A percentile compares a stretch with the other conserved stretches of the same genome.
phyloP scores from a whole-genome alignment of 192 early-diverging fungal genomes.

The Phycomyces nitens region DNA sequence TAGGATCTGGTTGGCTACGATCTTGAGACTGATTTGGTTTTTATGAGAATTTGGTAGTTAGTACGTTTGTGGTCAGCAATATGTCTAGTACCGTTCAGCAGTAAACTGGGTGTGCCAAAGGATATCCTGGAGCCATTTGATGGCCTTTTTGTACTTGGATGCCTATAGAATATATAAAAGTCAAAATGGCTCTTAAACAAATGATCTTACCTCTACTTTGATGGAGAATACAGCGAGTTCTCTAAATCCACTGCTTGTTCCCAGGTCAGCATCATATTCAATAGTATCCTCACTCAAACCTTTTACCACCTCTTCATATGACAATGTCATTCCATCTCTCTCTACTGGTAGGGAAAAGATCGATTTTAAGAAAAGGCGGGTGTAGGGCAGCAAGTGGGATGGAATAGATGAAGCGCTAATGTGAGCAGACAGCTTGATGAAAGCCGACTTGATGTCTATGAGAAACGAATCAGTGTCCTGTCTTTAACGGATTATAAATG shows the following conservation, averaged over 20 bases:
- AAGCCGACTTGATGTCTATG: conserved; percentile 54
- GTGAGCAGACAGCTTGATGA: conserved; percentile 46
- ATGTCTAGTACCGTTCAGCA: conserved; percentile 34
- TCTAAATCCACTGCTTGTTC: conserved; percentile 38
- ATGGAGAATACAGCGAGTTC: conserved; percentile 30
- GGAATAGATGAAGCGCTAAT: conserved; percentile 45
- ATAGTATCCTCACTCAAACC: conserved; percentile 54
- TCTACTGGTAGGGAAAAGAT: conserved; percentile 52
- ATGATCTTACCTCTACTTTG: conserved; percentile 31
- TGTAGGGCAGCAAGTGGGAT: conserved; percentile 43
- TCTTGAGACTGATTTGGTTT: conserved; percentile 38
- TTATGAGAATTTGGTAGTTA: too few species aligned
- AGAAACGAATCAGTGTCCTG: too few species aligned
- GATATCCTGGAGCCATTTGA: conserved; percentile 51
- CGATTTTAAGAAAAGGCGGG: conserved; percentile 51
- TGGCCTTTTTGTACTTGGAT: conserved; percentile 47
- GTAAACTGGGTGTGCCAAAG: conserved; percentile 56
- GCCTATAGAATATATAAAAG: conserved; percentile 30
- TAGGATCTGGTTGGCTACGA: conserved; percentile 46
- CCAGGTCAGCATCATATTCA: conserved; percentile 39
- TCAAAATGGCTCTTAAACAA: background rate
- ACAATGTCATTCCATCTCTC: conserved; percentile 30
- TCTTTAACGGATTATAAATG: too few species aligned
- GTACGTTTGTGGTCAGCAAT: background rate
- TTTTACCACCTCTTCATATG: conserved; percentile 52